Base-by-base conservation (phyloP, 495 filamentous ascomycete species). In the Neurospora sp. region DNA sequence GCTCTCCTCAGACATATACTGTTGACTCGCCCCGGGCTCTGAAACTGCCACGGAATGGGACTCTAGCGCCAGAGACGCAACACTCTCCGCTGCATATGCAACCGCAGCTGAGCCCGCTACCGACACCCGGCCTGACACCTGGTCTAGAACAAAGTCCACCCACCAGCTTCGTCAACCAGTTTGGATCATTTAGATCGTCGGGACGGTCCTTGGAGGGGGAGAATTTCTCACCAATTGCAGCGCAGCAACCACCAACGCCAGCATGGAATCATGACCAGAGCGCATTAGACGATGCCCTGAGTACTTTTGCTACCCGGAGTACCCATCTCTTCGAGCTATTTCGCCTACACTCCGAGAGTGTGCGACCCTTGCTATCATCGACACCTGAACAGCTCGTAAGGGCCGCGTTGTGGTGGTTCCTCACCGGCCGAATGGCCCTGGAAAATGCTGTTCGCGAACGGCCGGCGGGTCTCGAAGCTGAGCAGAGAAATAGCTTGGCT, bases 371-470 rank as follows among this genome's bases (percentile, higher is more conserved):
- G n/a, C 80, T 85, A 71, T 86, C 85, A 71, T 89, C 86, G 12
- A 85, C 85, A 9, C 84, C 88, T 3, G 82, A 87, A 23, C 88
- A 93, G 77, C 89, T 94, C 85, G 84, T 92, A 14, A 84, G 90
- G 73, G 90, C 89, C 62, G 89, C 89, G 20, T 79, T 91, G 3
- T 97, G 94, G 94, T 97, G 94, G 94, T 97, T 97, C 77, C 77
- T 96, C 73, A 89, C 86, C 42, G 94, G 93, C 71, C 89, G 93
- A 75, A 86, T 89, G 66, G 86, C 88, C 7, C 83, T 97, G 69
- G 94, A 97, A 82, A 82, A 82, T 11, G 86, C 89, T 72, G 89
- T 94, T 66, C 87, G 92, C 72, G 87, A 88, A 41, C 87, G 87
- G 9, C 87, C 90, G 10, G 77, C 85, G 2, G 85, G 81, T 39